Conservation (phyloP, 2,329 filamentous ascomycete genomes). For the Atkinsonella texensis region DNA sequence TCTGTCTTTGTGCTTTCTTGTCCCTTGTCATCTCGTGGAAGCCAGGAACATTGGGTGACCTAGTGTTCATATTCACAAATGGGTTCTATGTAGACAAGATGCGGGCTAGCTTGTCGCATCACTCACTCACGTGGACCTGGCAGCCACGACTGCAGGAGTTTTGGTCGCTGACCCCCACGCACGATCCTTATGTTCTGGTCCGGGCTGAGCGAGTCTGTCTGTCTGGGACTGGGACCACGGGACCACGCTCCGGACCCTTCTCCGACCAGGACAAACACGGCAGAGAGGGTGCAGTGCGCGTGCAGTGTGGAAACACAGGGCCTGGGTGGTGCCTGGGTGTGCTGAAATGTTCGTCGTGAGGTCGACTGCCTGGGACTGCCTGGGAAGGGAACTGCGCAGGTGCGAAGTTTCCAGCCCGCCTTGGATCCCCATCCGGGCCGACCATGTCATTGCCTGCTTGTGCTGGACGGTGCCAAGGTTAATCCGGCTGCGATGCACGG, state of each 20-base stretch:
- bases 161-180: too few relatives aligned
- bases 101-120: too few relatives aligned
- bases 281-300: background rate
- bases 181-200: too few relatives aligned
- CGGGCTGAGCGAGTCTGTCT: too few relatives aligned
- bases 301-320: conserved; percentile 2
- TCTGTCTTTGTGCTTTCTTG: background rate
- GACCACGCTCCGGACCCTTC: too few relatives aligned
- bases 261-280: too few relatives aligned
- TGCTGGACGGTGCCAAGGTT: background rate
- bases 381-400: conserved; percentile 23
- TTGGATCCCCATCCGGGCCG: background rate
- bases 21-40: background rate
- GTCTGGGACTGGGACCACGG: too few relatives aligned
- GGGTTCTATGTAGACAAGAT: too few relatives aligned
- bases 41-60: too few relatives aligned
- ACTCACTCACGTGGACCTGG: too few relatives aligned
- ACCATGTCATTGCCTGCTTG: background rate
- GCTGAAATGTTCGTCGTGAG: conserved; percentile 34
- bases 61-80: too few relatives aligned
- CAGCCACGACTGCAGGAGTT: too few relatives aligned
- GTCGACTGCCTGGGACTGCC: conserved; percentile 17
- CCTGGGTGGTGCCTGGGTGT: conserved; percentile 17
- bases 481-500: conserved; percentile 2
- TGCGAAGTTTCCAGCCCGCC: conserved; percentile 11